Percentiles rank a stretch among this genome's conserved stretches.
phyloP scores from a whole-genome alignment of 257 asterid species.

The Handroanthus guayacan region DNA sequence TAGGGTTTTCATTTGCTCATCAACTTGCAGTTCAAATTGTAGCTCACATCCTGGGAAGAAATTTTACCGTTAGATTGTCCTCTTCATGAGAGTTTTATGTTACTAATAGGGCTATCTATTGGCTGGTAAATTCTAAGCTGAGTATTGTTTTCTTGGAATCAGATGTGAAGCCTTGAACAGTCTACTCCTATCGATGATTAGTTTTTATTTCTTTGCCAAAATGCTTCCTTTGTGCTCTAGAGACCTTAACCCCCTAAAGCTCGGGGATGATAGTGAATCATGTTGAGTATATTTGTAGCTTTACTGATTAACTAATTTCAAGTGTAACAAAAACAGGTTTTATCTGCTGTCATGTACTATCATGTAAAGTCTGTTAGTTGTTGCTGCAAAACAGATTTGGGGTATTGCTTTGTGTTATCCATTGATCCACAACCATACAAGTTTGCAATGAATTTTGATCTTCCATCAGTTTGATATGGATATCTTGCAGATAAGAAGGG shows the following conservation, averaged over 20 bases:
- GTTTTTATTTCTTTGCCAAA: not conserved
- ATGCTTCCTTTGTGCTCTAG: not conserved
- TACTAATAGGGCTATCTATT: no score
- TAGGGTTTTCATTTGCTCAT: not conserved
- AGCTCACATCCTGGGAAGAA: not conserved
- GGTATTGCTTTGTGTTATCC: not conserved
- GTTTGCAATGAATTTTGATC: not conserved
- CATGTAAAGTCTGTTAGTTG: not conserved
- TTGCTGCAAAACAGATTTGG: not conserved
- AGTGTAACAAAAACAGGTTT: not conserved
- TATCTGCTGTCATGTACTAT: not conserved
- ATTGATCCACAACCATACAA: not conserved
- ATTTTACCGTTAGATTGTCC: not conserved
- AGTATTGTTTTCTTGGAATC: not conserved
- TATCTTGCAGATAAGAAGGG: conserved; percentile 72
- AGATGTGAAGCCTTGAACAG: conserved; percentile 10
- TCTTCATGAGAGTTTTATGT: not conserved
- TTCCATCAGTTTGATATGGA: conserved; percentile 22
- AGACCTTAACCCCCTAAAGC: not conserved
- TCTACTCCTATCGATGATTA: not conserved
- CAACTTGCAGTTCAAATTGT: not conserved
- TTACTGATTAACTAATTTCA: no score
- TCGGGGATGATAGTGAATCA: not conserved
- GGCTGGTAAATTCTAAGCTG: not conserved
- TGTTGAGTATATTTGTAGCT: not conserved